These are phyloP conservation scores for Shiraia sp. DNA, from an alignment of 2,329 filamentous ascomycete genomes.

Conservation along the genomic window DNA sequence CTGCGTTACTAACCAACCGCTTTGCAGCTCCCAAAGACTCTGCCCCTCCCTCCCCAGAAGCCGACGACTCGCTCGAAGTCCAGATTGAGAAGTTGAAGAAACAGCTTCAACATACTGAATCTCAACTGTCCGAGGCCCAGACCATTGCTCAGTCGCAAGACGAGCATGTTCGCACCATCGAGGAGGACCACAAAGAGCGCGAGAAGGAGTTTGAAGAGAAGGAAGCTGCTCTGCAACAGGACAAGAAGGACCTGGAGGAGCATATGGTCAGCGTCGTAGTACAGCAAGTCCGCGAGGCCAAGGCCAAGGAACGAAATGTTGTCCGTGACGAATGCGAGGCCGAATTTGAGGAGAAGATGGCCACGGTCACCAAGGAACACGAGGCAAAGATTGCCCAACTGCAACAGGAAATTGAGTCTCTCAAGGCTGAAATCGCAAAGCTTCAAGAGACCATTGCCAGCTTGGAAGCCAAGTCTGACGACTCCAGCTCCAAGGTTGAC, in stretches of 20 bases:
- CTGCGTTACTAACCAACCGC: slow-evolving; percentile 24
- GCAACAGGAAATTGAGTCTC: slow-evolving; percentile 28
- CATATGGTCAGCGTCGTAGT: slow-evolving; percentile 49
- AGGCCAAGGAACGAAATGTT: slow-evolving; percentile 40
- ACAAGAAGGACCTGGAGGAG: slow-evolving; percentile 46
- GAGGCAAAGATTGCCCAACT: slow-evolving; percentile 29
- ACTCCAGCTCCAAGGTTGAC: slow-evolving; percentile 25
- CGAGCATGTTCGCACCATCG: slow-evolving; percentile 34
- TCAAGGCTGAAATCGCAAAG: slow-evolving; percentile 34
- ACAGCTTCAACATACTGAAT: slow-evolving; percentile 33
- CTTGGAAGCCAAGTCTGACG: slow-evolving; percentile 20
- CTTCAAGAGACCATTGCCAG: slow-evolving; percentile 30
- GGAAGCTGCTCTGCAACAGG: slow-evolving; percentile 34
- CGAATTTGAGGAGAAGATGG: slow-evolving; percentile 38
- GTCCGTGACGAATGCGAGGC: slow-evolving; percentile 42
- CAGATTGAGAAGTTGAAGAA: slow-evolving; percentile 39
- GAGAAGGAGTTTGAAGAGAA: slow-evolving; percentile 36
- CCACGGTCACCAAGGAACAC: slow-evolving; percentile 16
- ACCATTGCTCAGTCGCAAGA: slow-evolving; percentile 33
- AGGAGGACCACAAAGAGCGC: slow-evolving; percentile 40
- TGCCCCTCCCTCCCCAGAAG: slow-evolving; percentile 32
- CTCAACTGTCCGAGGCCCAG: slow-evolving; percentile 41
- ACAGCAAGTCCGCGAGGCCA: slow-evolving; percentile 46
- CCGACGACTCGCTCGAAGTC: slow-evolving; percentile 33
- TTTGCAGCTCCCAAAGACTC: slow-evolving; percentile 13